A percentile compares a stretch with the other conserved stretches of the same genome.
phyloP scores from a whole-genome alignment of 768 basidiomycete species.

The Calocera viscosa region DNA sequence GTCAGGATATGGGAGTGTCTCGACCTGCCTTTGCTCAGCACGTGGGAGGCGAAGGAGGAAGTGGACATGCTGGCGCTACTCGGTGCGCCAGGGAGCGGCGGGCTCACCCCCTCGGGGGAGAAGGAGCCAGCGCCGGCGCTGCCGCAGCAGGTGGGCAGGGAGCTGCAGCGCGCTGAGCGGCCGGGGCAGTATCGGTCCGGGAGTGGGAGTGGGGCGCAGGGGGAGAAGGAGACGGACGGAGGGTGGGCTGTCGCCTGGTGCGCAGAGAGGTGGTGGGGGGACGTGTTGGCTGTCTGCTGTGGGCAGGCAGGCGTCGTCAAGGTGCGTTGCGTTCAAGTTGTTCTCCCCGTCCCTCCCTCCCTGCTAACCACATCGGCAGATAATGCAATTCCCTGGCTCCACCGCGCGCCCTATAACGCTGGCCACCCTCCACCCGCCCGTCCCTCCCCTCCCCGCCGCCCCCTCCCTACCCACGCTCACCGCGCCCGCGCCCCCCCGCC shows the following conservation, averaged over 20 bases:
- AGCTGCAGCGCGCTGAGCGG: not conserved
- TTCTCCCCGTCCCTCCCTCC: no score
- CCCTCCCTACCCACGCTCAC: conserved; percentile 7
- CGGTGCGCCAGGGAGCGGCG: not conserved
- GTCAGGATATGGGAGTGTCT: conserved; percentile 8
- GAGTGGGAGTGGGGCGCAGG: not conserved
- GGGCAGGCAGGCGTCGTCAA: conserved; percentile 67
- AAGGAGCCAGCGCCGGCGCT: not conserved
- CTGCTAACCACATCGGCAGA: conserved; percentile 31
- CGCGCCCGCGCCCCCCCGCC: conserved; percentile 27
- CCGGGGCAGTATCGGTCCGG: not conserved
- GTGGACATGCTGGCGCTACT: not conserved
- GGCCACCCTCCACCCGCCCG: conserved; percentile 39
- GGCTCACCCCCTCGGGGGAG: not conserved
- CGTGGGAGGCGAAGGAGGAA: not conserved
- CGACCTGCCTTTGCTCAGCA: conserved; percentile 15
- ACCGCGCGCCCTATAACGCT: conserved; percentile 55
- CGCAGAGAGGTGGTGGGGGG: conserved; percentile 92
- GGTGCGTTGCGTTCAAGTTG: conserved; percentile 33
- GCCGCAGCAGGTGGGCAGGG: not conserved
- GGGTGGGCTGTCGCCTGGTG: conserved; percentile 95
- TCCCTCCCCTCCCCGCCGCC: not conserved
- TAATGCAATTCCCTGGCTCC: conserved; percentile 54
- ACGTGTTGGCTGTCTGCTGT: conserved; percentile 64
- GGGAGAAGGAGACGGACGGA: conserved; percentile 59